phyloP scores from a whole-genome alignment of 1,284 basidiomycete genomes.

The Testicularia cyperi region DNA sequence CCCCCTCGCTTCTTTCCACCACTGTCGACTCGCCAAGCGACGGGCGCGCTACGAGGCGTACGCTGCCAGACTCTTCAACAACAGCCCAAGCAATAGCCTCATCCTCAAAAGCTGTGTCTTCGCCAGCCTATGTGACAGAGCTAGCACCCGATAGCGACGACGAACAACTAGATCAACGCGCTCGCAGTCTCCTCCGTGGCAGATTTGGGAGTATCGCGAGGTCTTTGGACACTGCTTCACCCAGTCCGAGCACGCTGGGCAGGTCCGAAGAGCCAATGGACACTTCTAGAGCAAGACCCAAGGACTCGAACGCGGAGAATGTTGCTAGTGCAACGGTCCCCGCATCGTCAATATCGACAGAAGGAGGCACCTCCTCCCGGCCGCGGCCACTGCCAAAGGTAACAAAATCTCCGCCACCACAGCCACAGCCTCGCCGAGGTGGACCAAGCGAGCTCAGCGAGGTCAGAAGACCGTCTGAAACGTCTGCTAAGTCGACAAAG shows the following conservation, averaged over 20 bases:
- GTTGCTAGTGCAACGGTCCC: neutral
- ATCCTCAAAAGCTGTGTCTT: no score
- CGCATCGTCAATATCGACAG: neutral
- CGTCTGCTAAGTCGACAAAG: neutral
- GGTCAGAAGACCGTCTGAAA: neutral
- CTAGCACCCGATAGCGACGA: slow-evolving; percentile 2
- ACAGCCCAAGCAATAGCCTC: no score
- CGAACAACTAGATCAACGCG: slow-evolving; percentile 18
- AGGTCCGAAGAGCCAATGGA: no score
- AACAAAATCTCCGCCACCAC: no score
- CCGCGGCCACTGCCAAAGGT: neutral
- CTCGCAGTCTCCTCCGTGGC: slow-evolving; percentile 14
- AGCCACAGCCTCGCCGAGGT: no score
- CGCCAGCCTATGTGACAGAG: no score
- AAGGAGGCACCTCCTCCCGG: neutral
- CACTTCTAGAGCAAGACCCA: no score
- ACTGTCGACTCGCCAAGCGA: no score
- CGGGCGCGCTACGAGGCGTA: neutral
- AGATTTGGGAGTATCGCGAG: slow-evolving; percentile 28
- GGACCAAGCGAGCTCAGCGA: neutral
- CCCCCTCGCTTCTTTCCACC: no score
- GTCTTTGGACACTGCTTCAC: slow-evolving; percentile 1
- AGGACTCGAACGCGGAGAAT: neutral
- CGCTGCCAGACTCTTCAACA: neutral
- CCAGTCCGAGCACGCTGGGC: neutral